Conservation (phyloP, 768 basidiomycete genomes). For the Naganishia friedmannii region DNA sequence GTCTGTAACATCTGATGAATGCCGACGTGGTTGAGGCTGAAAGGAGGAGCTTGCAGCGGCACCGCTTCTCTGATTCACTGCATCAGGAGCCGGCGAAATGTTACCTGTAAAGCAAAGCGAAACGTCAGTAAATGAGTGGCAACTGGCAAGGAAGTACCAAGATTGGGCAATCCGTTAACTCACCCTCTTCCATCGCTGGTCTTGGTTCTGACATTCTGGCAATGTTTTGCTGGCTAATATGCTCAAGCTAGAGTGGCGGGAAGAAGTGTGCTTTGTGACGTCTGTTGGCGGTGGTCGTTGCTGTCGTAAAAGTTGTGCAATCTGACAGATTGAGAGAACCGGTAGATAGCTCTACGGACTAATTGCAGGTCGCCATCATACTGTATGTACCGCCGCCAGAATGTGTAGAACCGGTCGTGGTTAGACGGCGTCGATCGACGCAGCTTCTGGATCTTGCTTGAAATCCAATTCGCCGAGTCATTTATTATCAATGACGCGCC, state of each 20-base stretch:
- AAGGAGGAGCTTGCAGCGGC: neutral
- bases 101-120: neutral
- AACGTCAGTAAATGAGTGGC: neutral
- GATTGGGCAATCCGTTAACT: neutral
- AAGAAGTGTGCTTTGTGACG: neutral
- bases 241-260: neutral
- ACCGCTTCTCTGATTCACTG: neutral
- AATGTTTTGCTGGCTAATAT: neutral
- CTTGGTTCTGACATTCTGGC: neutral
- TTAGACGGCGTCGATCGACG: neutral
- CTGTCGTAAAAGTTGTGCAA: neutral
- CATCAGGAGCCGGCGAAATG: neutral
- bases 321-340: neutral
- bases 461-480: slow-evolving; percentile 9
- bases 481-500: slow-evolving; percentile 7
- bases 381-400: neutral
- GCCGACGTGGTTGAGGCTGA: neutral
- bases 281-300: neutral
- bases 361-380: neutral
- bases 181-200: neutral
- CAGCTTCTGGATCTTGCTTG: slow-evolving; percentile 8
- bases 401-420: neutral
- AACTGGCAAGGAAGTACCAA: neutral
- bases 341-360: neutral
- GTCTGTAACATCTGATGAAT: neutral